phyloP scores from a whole-genome alignment of 2,329 filamentous ascomycete species.

The Penicillium brevicompactum region DNA sequence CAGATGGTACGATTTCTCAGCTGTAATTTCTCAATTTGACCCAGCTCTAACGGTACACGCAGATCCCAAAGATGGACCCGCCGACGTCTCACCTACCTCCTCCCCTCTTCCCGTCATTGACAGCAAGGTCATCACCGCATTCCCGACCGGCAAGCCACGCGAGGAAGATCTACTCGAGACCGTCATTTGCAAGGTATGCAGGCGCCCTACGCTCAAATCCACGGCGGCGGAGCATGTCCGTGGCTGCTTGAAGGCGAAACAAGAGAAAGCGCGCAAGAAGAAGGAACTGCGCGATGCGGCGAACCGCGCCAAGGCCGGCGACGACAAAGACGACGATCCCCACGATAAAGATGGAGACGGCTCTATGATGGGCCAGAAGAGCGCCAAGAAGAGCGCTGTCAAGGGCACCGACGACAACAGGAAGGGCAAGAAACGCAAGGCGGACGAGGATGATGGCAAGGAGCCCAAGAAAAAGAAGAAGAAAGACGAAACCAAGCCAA shows the following conservation, averaged over 20 bases:
- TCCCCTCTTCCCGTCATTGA: slow-evolving; percentile 64
- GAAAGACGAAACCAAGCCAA: slow-evolving; percentile 86
- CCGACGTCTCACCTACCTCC: slow-evolving; percentile 35
- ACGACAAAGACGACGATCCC: slow-evolving; percentile 50
- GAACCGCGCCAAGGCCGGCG: slow-evolving; percentile 60
- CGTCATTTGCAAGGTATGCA: slow-evolving; percentile 91
- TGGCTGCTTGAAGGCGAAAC: slow-evolving; percentile 81
- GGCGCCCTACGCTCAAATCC: slow-evolving; percentile 78
- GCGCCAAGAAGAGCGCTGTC: slow-evolving; percentile 61
- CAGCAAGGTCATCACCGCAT: slow-evolving; percentile 74
- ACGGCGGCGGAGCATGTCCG: slow-evolving; percentile 78
- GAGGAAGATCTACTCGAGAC: slow-evolving; percentile 79
- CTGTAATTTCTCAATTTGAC: slow-evolving; percentile 4
- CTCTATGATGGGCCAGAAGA: slow-evolving; percentile 62
- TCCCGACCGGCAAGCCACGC: slow-evolving; percentile 77
- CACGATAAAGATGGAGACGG: slow-evolving; percentile 45
- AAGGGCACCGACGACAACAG: slow-evolving; percentile 57
- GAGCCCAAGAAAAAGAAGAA: slow-evolving; percentile 89
- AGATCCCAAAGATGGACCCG: slow-evolving; percentile 31
- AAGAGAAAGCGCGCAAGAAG: slow-evolving; percentile 75
- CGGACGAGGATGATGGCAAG: slow-evolving; percentile 71
- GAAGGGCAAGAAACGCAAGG: slow-evolving; percentile 77
- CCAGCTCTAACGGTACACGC: background rate
- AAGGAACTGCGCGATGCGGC: slow-evolving; percentile 73
- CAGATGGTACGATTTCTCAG: slow-evolving; percentile 29